Conservation (phyloP, 2,329 filamentous ascomycete genomes). For the Zelopaecilomyces penicillatus region DNA sequence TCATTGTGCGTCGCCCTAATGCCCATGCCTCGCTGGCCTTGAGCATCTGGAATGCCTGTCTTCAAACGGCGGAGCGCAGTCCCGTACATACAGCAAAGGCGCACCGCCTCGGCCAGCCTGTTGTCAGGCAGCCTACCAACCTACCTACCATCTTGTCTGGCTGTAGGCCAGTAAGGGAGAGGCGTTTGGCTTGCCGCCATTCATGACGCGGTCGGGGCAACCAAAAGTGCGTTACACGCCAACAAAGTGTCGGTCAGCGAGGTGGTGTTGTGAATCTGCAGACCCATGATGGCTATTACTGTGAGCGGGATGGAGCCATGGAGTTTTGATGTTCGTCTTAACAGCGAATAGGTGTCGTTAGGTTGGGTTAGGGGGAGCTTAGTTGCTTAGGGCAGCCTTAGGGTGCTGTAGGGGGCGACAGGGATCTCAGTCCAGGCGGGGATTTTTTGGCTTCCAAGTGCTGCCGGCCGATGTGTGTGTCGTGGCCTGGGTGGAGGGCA, state of each 20-base stretch:
- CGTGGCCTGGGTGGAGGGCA: neutral
- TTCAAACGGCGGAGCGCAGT: too few relatives aligned
- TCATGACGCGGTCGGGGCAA: too few relatives aligned
- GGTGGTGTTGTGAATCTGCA: slow-evolving; percentile 1
- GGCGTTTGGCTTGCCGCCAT: too few relatives aligned
- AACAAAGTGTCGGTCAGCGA: slow-evolving; percentile 10
- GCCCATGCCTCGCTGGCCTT: neutral
- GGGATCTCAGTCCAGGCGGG: neutral
- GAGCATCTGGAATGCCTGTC: too few relatives aligned
- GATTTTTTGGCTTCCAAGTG: too few relatives aligned
- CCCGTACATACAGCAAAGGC: too few relatives aligned
- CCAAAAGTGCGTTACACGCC: too few relatives aligned
- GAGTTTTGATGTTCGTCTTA: slow-evolving; percentile 1
- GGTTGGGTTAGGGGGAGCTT: slow-evolving; percentile 4
- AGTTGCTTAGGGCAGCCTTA: slow-evolving; percentile 7
- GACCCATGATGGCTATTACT: slow-evolving; percentile 4
- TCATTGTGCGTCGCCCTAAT: slow-evolving; percentile 8
- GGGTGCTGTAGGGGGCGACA: slow-evolving; percentile 1
- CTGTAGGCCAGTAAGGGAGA: too few relatives aligned
- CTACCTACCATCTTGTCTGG: too few relatives aligned
- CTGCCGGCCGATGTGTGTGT: too few relatives aligned
- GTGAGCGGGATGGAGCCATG: neutral
- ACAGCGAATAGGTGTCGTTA: slow-evolving; percentile 4
- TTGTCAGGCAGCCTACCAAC: too few relatives aligned
- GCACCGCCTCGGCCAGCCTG: too few relatives aligned